These are phyloP conservation scores for Saccharomyces eubayanus DNA, from an alignment of 805 yeast species.

Conservation along the genomic window DNA sequence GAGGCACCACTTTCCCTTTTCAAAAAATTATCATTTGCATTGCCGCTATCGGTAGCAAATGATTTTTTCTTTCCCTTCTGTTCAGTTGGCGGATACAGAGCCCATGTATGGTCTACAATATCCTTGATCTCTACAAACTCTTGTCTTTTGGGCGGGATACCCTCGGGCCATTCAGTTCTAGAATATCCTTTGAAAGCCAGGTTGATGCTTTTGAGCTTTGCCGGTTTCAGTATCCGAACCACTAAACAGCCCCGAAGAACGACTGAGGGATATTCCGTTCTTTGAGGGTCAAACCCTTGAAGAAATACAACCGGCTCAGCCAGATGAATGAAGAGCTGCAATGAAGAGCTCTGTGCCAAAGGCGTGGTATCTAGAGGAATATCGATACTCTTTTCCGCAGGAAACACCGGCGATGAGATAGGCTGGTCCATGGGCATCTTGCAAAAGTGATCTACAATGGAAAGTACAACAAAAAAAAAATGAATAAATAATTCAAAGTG, in stretches of 20 bases:
- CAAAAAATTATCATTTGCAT: slow-evolving; percentile 10
- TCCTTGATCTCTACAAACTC: slow-evolving; percentile 58
- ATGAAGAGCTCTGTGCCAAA: slow-evolving; percentile 49
- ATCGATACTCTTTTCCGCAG: slow-evolving; percentile 44
- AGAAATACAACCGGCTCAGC: slow-evolving; percentile 76
- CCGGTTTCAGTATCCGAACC: slow-evolving; percentile 59
- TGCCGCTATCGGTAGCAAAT: slow-evolving; percentile 1
- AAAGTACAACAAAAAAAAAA: background rate
- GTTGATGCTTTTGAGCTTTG: slow-evolving; percentile 56
- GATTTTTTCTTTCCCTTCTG: slow-evolving; percentile 29
- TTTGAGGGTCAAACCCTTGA: slow-evolving; percentile 69
- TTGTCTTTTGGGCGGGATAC: slow-evolving; percentile 81
- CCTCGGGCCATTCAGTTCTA: slow-evolving; percentile 95
- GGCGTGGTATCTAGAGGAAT: slow-evolving; percentile 38
- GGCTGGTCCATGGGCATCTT: slow-evolving; percentile 12
- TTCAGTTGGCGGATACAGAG: slow-evolving; percentile 55
- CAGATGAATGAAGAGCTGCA: slow-evolving; percentile 62
- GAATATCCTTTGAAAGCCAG: slow-evolving; percentile 59
- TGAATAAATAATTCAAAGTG: background rate
- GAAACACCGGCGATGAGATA: slow-evolving; percentile 41
- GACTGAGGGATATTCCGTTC: slow-evolving; percentile 64
- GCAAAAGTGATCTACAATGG: background rate
- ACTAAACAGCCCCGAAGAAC: slow-evolving; percentile 73
- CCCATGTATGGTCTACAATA: slow-evolving; percentile 80
- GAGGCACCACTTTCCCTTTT: slow-evolving; percentile 20